phyloP scores from a whole-genome alignment of 2,329 filamentous ascomycete genomes.

The Neofusicoccum ribis region DNA sequence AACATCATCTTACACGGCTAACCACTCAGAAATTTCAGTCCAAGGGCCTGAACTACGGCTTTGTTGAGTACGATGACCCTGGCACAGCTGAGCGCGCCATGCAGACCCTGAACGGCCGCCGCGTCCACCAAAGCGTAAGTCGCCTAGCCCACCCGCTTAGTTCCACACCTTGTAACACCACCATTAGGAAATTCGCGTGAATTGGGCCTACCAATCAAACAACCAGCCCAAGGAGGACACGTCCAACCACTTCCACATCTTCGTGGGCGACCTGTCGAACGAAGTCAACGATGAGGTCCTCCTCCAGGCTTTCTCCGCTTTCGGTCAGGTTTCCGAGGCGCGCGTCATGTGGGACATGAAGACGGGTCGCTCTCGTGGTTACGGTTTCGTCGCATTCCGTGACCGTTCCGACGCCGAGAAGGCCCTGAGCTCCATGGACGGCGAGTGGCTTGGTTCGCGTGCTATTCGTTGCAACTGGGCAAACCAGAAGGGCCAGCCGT shows the following conservation, averaged over 20 bases:
- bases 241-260: conserved; percentile 97
- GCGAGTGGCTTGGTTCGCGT: conserved; percentile 96
- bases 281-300: conserved; percentile 98
- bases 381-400: conserved; percentile 96
- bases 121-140: conserved; percentile 91
- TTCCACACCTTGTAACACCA: conserved; percentile 25
- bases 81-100: conserved; percentile 95
- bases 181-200: conserved; percentile 89
- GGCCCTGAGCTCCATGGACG: conserved; percentile 95
- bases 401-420: conserved; percentile 94
- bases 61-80: conserved; percentile 97
- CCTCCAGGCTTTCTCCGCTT: conserved; percentile 90
- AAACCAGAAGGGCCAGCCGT: conserved; percentile 99
- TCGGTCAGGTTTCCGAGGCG: conserved; percentile 93
- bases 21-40: conserved; percentile 57
- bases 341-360: conserved; percentile 99
- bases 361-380: conserved; percentile 93
- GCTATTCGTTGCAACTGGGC: conserved; percentile 99
- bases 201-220: conserved; percentile 99
- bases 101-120: conserved; percentile 91
- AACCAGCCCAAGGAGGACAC: conserved; percentile 94
- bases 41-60: conserved; percentile 98
- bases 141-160: conserved; percentile 2
- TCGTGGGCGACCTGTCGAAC: conserved; percentile 95
- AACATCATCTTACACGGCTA: conserved; percentile 12